A percentile compares a stretch with the other conserved stretches of the same genome.
phyloP scores from a whole-genome alignment of 1,139 yeast genomes.

The Nakaseomyces nivariensis region DNA sequence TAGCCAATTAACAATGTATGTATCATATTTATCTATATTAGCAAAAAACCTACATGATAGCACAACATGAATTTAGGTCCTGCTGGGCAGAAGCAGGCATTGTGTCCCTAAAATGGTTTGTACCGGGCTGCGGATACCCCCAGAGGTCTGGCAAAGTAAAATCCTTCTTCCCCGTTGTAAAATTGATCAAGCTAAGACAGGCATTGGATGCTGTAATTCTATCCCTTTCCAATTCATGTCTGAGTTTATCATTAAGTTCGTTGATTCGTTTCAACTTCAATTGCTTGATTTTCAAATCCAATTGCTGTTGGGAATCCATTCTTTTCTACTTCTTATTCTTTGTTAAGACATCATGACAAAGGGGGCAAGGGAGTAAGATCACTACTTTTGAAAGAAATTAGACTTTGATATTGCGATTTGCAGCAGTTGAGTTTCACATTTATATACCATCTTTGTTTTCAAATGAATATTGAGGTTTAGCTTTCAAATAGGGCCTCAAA shows the following conservation, averaged over 20 bases:
- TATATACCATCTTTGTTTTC: no score
- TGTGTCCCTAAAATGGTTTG: slow-evolving; percentile 35
- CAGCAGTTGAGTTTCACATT: not conserved
- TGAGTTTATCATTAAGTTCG: slow-evolving; percentile 49
- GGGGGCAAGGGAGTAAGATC: no score
- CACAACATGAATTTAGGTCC: slow-evolving; percentile 33
- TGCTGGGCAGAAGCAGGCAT: slow-evolving; percentile 1
- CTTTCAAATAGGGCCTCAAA: no score
- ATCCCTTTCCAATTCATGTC: slow-evolving; percentile 44
- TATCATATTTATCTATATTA: not conserved
- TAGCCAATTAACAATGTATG: not conserved
- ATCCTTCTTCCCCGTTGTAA: slow-evolving; percentile 41
- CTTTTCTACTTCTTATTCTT: not conserved
- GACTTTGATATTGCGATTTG: not conserved
- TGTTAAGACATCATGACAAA: no score
- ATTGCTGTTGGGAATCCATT: slow-evolving; percentile 12
- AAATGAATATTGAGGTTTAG: no score
- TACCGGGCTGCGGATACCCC: slow-evolving; percentile 39
- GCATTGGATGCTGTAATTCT: slow-evolving; percentile 65
- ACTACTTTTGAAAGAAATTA: no score
- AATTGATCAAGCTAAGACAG: slow-evolving; percentile 39
- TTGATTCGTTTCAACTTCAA: slow-evolving; percentile 55
- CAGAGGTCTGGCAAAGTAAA: slow-evolving; percentile 44
- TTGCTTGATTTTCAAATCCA: slow-evolving; percentile 27
- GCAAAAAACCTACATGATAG: slow-evolving; percentile 30